phyloP scores from a whole-genome alignment of 2,329 filamentous ascomycete species.

The Aspergillus niger region DNA sequence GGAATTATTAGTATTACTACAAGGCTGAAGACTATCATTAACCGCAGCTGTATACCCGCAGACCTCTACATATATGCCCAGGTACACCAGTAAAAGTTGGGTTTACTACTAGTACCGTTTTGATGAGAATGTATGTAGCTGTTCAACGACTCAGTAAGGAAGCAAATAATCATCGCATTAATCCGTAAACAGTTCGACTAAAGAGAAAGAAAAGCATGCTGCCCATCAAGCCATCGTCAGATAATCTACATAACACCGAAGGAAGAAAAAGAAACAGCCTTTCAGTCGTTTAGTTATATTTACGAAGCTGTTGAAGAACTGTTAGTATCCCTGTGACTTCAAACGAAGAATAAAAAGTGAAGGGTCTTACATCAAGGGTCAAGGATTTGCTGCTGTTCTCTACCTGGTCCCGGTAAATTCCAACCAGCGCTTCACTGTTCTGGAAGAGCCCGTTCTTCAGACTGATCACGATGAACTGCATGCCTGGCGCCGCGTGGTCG shows the following conservation, averaged over 20 bases:
- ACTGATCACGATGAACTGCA: constrained; percentile 99
- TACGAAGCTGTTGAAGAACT: constrained; percentile 33
- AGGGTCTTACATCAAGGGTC: constrained; percentile 84
- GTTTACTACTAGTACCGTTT: too few relatives aligned
- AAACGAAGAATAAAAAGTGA: not conserved
- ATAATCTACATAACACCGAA: constrained; percentile 11
- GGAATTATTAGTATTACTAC: too few relatives aligned
- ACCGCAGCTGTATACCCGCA: too few relatives aligned
- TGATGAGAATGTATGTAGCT: too few relatives aligned
- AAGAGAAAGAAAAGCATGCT: not conserved
- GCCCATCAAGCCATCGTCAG: not conserved
- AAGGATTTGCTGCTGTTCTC: constrained; percentile 89
- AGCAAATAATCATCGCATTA: not conserved
- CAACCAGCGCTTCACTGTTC: constrained; percentile 91
- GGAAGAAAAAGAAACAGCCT: not conserved
- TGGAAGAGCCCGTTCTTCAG: constrained; percentile 96
- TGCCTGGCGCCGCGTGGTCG: constrained; percentile 90
- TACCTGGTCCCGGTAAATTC: constrained; percentile 91
- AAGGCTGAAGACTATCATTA: too few relatives aligned
- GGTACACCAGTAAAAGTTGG: too few relatives aligned
- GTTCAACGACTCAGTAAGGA: too few relatives aligned
- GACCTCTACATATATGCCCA: too few relatives aligned
- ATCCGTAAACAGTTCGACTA: not conserved
- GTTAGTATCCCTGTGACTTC: constrained; percentile 11
- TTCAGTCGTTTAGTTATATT: constrained; percentile 31